Conservation (phyloP, 805 yeast genomes). For the Jamesozyma gamospora region DNA sequence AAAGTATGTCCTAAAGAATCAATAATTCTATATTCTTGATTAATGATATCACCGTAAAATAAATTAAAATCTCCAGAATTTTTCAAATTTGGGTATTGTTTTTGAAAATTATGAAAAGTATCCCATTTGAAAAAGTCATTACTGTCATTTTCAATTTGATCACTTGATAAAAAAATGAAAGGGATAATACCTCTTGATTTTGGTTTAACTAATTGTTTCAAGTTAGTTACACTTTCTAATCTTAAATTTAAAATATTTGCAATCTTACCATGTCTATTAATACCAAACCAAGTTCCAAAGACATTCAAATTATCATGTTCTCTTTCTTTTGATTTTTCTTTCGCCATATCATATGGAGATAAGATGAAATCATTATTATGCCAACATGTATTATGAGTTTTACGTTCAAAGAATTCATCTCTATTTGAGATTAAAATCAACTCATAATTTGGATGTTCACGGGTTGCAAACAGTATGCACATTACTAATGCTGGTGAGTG, state of each 20-base stretch:
- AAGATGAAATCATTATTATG: constrained; percentile 32
- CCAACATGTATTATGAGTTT: constrained; percentile 50
- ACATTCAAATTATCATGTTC: constrained; percentile 30
- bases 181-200: constrained; percentile 41
- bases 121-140: constrained; percentile 15
- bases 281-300: constrained; percentile 90
- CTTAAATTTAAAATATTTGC: constrained; percentile 66
- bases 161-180: constrained; percentile 29
- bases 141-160: background rate
- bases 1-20: constrained; percentile 26
- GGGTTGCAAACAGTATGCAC: constrained; percentile 72
- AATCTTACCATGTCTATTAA: constrained; percentile 45
- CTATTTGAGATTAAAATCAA: constrained; percentile 72
- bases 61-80: constrained; percentile 28
- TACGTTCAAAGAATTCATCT: constrained; percentile 73
- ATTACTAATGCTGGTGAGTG: constrained; percentile 37
- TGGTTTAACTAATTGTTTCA: constrained; percentile 3
- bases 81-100: constrained; percentile 11
- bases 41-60: constrained; percentile 29
- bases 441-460: constrained; percentile 63
- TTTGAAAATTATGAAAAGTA: constrained; percentile 17
- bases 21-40: constrained; percentile 16
- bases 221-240: constrained; percentile 31
- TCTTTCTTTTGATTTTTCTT: background rate
- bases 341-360: constrained; percentile 64